phyloP scores from a whole-genome alignment of 768 basidiomycete genomes.

The Termitomyces sp. region DNA sequence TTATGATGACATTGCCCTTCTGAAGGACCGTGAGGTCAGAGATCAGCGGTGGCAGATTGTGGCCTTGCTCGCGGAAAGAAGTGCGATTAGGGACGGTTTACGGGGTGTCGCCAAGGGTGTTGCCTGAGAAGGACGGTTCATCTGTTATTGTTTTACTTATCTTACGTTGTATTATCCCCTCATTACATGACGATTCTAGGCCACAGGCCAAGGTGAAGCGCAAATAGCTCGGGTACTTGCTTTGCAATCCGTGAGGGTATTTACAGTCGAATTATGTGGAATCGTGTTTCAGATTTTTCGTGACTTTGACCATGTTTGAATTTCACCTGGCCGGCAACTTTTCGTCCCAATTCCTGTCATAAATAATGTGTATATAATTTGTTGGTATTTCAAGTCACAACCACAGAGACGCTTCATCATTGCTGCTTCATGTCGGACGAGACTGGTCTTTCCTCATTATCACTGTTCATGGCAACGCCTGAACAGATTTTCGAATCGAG shows the following conservation, averaged over 20 bases:
- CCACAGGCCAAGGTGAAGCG: too few relatives aligned
- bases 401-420: too few relatives aligned
- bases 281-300: too few relatives aligned
- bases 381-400: too few relatives aligned
- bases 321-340: too few relatives aligned
- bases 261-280: too few relatives aligned
- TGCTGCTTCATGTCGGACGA: too few relatives aligned
- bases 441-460: constrained; percentile 21
- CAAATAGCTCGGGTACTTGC: too few relatives aligned
- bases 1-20: constrained; percentile 43
- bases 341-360: too few relatives aligned
- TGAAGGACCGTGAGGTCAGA: constrained; percentile 61
- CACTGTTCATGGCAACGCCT: constrained; percentile 45
- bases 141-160: neutral
- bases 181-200: neutral
- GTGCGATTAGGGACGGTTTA: constrained; percentile 55
- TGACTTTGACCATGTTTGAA: too few relatives aligned
- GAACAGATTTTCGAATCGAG: constrained; percentile 41
- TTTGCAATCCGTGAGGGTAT: too few relatives aligned
- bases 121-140: neutral
- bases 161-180: neutral
- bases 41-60: constrained; percentile 78
- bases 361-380: too few relatives aligned
- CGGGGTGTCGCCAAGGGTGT: constrained; percentile 13
- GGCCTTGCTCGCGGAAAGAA: constrained; percentile 69